Conservation (phyloP, 805 yeast genomes). For the Candida dajiaensis region DNA sequence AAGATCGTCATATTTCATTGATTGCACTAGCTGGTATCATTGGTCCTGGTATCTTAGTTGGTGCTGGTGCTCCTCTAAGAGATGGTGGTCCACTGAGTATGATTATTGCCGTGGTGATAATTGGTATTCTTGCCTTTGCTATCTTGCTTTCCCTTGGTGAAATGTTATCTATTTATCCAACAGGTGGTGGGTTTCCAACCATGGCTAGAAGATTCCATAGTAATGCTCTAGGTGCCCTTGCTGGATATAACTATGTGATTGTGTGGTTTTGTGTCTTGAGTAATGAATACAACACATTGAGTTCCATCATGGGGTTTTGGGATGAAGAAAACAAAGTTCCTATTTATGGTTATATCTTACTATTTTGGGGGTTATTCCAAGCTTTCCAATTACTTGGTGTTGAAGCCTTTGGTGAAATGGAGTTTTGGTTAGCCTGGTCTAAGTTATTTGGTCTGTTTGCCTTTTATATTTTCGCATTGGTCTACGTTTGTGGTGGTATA, state of each 20-base stretch:
- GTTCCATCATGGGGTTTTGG: conserved; percentile 37
- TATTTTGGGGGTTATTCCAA: conserved; percentile 47
- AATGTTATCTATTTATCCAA: conserved; percentile 46
- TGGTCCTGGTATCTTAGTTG: conserved; percentile 55
- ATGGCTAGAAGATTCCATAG: conserved; percentile 47
- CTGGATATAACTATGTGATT: conserved; percentile 50
- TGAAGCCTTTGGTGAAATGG: conserved; percentile 50
- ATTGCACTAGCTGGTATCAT: conserved; percentile 53
- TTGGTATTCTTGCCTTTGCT: conserved; percentile 47
- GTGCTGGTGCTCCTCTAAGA: conserved; percentile 45
- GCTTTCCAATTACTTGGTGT: conserved; percentile 48
- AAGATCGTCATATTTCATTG: conserved; percentile 45
- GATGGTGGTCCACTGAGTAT: conserved; percentile 51
- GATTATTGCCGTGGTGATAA: conserved; percentile 39
- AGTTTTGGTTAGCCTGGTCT: conserved; percentile 46
- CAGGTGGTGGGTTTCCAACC: conserved; percentile 42
- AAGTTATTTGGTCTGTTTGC: conserved; percentile 44
- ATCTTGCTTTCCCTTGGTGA: conserved; percentile 58
- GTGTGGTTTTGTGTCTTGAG: conserved; percentile 54
- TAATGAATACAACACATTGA: conserved; percentile 49
- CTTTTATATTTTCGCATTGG: conserved; percentile 44
- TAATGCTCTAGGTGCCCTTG: conserved; percentile 49
- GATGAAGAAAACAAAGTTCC: conserved; percentile 49
- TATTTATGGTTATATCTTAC: conserved; percentile 46
- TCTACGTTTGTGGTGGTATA: conserved; percentile 38